Evolutionary conservation across 805 yeast genomes (phyloP), one percentile per base, ranked within the genome.

Genomic region (Candida tammaniensis): DNA sequence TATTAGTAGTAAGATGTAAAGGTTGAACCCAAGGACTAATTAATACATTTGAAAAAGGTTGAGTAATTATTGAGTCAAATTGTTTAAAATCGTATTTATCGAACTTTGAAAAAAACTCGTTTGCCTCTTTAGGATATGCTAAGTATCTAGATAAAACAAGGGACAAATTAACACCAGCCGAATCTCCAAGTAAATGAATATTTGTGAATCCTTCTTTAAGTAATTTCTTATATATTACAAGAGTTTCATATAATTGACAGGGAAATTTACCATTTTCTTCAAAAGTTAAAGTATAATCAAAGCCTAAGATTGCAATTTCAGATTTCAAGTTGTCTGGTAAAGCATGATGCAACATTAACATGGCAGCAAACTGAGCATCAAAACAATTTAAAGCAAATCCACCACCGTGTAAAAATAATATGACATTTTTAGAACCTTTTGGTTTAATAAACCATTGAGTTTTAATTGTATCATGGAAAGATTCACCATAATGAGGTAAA

Each of bases 151-250:
- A 32, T 7, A 45, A 9, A n/a, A 44, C 36, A 13, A 43, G n/a
- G 3, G 55, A 45, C 39, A 67, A 52, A 41, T 65, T 55, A 1
- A 67, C 71, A 17, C 72, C 72, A 7, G 71, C 71, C 1, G 70
- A 64, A 42, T 67, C 72, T 3, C 72, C 72, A 43, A 67, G 41
- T 4, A 66, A 45, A 9, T 52, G 51, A 12, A 67, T 48, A 30
- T 64, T 62, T 11, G 44, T 35, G 32, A 46, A 42, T 1, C 59
- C 55, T 10, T 47, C 57, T 0, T 33, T 28, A 17, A 52, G 35
- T 15, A 59, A 44, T 13, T 35, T 37, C 17, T 30, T 31, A 40
- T 64, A 61, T 3, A 62, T 53, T 1, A 43, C 50, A 20, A 51
- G 49, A 20, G 62, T 46, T 28, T 67, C 62, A 24, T 43, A 39